Conservation (phyloP, 148 eudicot genomes). For the Rhododendron simsii region DNA sequence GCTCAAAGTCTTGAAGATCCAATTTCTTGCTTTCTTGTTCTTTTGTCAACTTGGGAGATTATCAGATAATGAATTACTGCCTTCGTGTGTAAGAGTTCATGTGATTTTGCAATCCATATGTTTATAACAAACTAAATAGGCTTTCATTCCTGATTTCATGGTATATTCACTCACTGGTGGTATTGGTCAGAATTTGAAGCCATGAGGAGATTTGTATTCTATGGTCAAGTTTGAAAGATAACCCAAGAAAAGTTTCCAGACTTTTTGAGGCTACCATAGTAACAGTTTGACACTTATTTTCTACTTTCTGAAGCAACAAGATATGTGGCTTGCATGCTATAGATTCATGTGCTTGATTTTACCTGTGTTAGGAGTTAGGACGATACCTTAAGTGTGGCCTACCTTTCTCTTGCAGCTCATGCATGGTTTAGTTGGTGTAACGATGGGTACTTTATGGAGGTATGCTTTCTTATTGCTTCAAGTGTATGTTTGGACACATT, state of each 20-base stretch:
- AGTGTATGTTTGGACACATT: not conserved
- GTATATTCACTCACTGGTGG: not conserved
- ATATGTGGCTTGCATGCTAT: not conserved
- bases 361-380: not conserved
- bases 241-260: not conserved
- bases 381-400: constrained; percentile 1
- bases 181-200: not conserved
- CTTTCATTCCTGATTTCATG: too few relatives aligned
- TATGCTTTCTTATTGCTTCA: constrained; percentile 18
- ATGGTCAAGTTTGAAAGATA: not conserved
- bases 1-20: not conserved
- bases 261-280: not conserved
- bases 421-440: constrained; percentile 83
- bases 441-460: constrained; percentile 95
- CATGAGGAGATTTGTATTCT: not conserved
- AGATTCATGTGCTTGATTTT: not conserved
- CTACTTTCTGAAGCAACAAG: not conserved
- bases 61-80: not conserved
- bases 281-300: not conserved
- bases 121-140: not conserved
- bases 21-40: not conserved
- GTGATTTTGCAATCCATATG: not conserved
- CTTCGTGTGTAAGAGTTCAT: not conserved
- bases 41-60: not conserved
- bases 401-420: constrained; percentile 44